A percentile compares a stretch with the other conserved stretches of the same genome.
Conservation (phyloP, 306 rosid species). For the Fragaria vesca region DNA sequence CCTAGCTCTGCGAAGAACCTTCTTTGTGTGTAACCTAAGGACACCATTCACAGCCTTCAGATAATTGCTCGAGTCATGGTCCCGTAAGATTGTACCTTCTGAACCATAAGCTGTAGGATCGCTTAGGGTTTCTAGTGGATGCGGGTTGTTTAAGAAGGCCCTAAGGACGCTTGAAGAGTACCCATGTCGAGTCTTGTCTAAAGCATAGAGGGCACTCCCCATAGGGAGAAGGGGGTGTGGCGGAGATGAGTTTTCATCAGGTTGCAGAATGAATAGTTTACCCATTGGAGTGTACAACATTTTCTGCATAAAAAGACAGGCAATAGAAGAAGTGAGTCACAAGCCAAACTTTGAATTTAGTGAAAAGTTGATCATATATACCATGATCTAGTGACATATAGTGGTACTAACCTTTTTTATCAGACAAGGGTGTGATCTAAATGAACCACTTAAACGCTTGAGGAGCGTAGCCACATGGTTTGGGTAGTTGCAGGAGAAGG, state of each 20-base stretch:
- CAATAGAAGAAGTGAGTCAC: neutral
- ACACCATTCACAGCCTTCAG: slow-evolving; percentile 67
- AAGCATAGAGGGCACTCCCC: slow-evolving; percentile 57
- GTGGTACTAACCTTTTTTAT: slow-evolving; percentile 53
- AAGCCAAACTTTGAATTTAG: neutral
- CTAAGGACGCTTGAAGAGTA: slow-evolving; percentile 51
- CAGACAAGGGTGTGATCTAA: slow-evolving; percentile 79
- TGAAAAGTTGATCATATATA: neutral
- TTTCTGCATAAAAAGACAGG: slow-evolving; percentile 45
- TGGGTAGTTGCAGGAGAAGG: slow-evolving; percentile 93
- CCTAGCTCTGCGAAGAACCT: slow-evolving; percentile 31
- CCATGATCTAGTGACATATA: neutral
- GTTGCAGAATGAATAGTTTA: slow-evolving; percentile 77
- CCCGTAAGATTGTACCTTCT: slow-evolving; percentile 76
- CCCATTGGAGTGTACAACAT: slow-evolving; percentile 76
- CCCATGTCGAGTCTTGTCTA: slow-evolving; percentile 53
- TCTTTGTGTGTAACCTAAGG: slow-evolving; percentile 46
- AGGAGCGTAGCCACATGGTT: slow-evolving; percentile 65
- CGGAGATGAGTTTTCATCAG: slow-evolving; percentile 76
- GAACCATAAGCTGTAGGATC: slow-evolving; percentile 91
- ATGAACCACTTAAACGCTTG: slow-evolving; percentile 66
- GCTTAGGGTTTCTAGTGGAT: slow-evolving; percentile 83
- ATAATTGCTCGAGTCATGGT: slow-evolving; percentile 88
- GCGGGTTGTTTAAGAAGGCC: slow-evolving; percentile 73
- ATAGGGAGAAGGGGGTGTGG: slow-evolving; percentile 73